Percentiles rank a stretch among this genome's conserved stretches.
Conservation (phyloP, 257 asterid species). For the Petunia secreta region DNA sequence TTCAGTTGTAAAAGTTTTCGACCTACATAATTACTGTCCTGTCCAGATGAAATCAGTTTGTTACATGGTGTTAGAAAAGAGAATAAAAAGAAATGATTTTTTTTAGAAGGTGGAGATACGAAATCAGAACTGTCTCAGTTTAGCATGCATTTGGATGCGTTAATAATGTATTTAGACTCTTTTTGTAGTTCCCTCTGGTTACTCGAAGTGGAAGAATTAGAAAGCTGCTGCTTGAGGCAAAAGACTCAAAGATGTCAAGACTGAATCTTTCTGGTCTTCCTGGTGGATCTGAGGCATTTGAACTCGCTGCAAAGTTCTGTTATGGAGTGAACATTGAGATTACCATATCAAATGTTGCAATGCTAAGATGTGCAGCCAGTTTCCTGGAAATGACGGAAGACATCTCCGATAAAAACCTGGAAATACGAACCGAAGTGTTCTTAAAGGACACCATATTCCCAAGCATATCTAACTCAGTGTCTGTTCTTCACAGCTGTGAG, state of each 20-base stretch:
- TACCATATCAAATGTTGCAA: constrained; percentile 62
- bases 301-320: constrained; percentile 85
- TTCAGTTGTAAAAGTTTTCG: neutral
- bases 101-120: too few relatives aligned
- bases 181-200: constrained; percentile 78
- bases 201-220: constrained; percentile 80
- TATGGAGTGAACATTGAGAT: constrained; percentile 77
- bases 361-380: constrained; percentile 71
- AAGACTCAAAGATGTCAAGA: constrained; percentile 64
- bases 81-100: neutral
- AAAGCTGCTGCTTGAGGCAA: constrained; percentile 59
- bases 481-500: constrained; percentile 81
- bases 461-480: constrained; percentile 59
- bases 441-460: constrained; percentile 61
- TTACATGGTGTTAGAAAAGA: neutral
- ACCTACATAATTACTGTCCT: neutral
- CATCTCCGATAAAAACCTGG: constrained; percentile 68
- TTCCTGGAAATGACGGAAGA: constrained; percentile 92
- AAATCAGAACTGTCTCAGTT: too few relatives aligned
- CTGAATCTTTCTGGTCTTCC: constrained; percentile 66
- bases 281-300: constrained; percentile 91
- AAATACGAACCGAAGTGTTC: constrained; percentile 56
- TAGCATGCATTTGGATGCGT: neutral
- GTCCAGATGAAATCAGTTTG: neutral
- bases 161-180: constrained; percentile 6